phyloP scores from a whole-genome alignment of 495 filamentous ascomycete genomes.

The Talaromyces wortmannii region DNA sequence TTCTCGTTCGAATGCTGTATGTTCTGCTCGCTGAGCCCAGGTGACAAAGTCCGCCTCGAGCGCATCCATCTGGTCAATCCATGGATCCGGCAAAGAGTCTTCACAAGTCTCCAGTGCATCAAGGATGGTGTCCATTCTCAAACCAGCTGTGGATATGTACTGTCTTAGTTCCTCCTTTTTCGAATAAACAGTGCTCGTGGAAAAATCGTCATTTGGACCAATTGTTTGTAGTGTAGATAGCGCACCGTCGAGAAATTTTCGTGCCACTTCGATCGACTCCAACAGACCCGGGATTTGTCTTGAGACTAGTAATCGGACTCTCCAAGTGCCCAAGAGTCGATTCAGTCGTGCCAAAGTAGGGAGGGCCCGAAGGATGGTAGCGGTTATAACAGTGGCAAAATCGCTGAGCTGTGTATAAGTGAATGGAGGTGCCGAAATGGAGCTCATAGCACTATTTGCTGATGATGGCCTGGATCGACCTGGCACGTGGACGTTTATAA shows the following conservation, averaged over 20 bases:
- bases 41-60: conserved; percentile 73
- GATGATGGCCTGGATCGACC: conserved; percentile 48
- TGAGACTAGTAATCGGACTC: conserved; percentile 64
- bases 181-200: conserved; percentile 49
- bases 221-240: conserved; percentile 46
- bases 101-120: conserved; percentile 75
- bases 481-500: conserved; percentile 69
- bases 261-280: conserved; percentile 53
- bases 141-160: conserved; percentile 64
- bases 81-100: conserved; percentile 77
- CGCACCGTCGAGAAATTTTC: conserved; percentile 55
- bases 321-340: conserved; percentile 67
- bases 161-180: conserved; percentile 58
- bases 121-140: conserved; percentile 72
- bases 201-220: conserved; percentile 13
- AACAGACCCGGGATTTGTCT: conserved; percentile 64
- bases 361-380: conserved; percentile 77
- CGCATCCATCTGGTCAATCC: conserved; percentile 78
- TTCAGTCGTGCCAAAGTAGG: conserved; percentile 72
- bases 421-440: conserved; percentile 46
- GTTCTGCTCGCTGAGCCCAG: conserved; percentile 60
- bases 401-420: conserved; percentile 63
- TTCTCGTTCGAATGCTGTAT: conserved; percentile 36
- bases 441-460: conserved; percentile 42
- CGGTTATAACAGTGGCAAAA: conserved; percentile 82